phyloP scores from a whole-genome alignment of 1,284 basidiomycete genomes.

The Cronartium ribicola region DNA sequence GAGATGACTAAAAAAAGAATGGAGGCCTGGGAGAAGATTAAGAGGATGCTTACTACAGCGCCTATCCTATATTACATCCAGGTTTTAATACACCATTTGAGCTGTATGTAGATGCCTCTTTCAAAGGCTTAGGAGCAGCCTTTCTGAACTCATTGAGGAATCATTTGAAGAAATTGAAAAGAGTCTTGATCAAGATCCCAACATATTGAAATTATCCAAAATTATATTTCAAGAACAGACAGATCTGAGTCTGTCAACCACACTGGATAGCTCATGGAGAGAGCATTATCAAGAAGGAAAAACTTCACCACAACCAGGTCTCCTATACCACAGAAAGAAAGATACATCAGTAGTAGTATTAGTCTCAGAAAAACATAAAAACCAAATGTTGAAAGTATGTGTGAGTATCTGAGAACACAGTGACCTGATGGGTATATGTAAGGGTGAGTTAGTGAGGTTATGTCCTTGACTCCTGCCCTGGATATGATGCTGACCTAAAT shows the following conservation, averaged over 20 bases:
- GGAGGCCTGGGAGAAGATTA: neutral
- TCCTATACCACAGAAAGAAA: neutral
- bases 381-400: neutral
- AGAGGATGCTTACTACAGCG: neutral
- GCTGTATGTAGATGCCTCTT: neutral
- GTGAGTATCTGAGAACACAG: too few relatives aligned
- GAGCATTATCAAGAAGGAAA: neutral
- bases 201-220: neutral
- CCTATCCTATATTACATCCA: neutral
- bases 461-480: too few relatives aligned
- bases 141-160: neutral
- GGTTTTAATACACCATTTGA: neutral
- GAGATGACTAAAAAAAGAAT: neutral
- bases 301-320: neutral
- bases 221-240: neutral
- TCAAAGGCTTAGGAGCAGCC: neutral
- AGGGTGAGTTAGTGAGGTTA: too few relatives aligned
- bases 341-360: neutral
- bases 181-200: neutral
- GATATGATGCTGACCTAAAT: too few relatives aligned
- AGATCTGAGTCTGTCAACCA: neutral
- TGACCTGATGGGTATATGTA: too few relatives aligned
- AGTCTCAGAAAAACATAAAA: neutral
- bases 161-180: neutral
- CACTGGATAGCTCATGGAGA: neutral